phyloP scores from a whole-genome alignment of 441 rosid species.

The Isatis lusitanica region DNA sequence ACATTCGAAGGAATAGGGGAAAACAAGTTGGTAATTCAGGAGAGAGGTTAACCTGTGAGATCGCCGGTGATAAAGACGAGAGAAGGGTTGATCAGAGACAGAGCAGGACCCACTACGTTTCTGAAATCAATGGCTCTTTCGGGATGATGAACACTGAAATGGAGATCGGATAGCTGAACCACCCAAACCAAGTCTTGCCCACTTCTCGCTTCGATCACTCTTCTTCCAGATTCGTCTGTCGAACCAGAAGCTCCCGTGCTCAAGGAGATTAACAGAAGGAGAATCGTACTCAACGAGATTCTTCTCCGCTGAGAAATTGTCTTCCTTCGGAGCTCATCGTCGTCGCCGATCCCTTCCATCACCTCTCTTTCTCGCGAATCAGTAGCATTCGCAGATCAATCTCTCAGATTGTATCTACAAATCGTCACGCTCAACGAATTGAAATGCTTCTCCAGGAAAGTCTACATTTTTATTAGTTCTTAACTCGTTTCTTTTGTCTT shows the following conservation, averaged over 20 bases:
- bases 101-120: conserved; percentile 57
- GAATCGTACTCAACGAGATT: conserved; percentile 7
- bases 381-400: conserved; percentile 1
- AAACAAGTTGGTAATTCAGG: background rate
- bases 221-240: conserved; percentile 31
- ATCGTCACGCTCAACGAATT: conserved; percentile 19
- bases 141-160: conserved; percentile 91
- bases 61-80: conserved; percentile 91
- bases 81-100: conserved; percentile 76
- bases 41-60: conserved; percentile 69
- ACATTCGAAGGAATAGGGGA: background rate
- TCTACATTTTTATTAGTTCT: conserved; percentile 31
- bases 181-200: conserved; percentile 82
- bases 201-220: conserved; percentile 54
- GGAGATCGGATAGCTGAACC: conserved; percentile 96
- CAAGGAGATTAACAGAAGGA: conserved; percentile 17
- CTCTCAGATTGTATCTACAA: background rate
- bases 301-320: background rate
- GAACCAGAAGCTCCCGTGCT: conserved; percentile 21
- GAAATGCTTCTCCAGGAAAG: background rate
- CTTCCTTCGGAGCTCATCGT: background rate
- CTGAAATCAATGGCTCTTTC: conserved; percentile 76
- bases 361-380: conserved; percentile 19
- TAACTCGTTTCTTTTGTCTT: background rate
- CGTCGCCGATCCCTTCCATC: conserved; percentile 21